These are phyloP conservation scores for Pestalotiopsis sp. DNA, from an alignment of 2,329 filamentous ascomycete genomes.

Conservation along the genomic window DNA sequence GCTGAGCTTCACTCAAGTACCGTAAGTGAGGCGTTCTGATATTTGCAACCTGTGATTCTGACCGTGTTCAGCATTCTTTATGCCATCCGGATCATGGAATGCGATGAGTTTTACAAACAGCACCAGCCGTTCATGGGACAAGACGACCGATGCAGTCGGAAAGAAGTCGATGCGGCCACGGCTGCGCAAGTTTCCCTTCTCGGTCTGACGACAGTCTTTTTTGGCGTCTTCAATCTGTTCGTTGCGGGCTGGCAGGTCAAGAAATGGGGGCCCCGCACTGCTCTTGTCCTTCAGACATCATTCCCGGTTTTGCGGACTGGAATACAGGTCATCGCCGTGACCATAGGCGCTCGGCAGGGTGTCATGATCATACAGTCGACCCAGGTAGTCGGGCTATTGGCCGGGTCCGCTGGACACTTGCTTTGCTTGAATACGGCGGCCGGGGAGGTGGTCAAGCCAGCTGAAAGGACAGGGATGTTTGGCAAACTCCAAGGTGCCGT, in stretches of 20 bases:
- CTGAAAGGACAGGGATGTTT: conserved; percentile 64
- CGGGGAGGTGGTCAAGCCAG: conserved; percentile 63
- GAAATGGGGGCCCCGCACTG: conserved; percentile 62
- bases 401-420: conserved; percentile 70
- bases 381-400: conserved; percentile 69
- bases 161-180: conserved; percentile 66
- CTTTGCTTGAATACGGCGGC: conserved; percentile 70
- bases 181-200: conserved; percentile 66
- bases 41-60: neutral
- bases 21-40: conserved; percentile 15
- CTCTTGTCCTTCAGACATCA: conserved; percentile 64
- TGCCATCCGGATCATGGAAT: conserved; percentile 72
- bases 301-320: conserved; percentile 65
- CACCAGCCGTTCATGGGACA: conserved; percentile 52
- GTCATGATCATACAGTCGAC: conserved; percentile 69
- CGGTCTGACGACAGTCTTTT: conserved; percentile 68
- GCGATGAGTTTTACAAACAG: conserved; percentile 66
- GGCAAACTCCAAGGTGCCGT: conserved; percentile 65
- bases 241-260: conserved; percentile 70
- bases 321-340: conserved; percentile 66
- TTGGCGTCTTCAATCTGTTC: conserved; percentile 66
- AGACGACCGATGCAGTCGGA: conserved; percentile 59
- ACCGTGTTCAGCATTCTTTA: conserved; percentile 52
- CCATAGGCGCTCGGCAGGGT: conserved; percentile 58
- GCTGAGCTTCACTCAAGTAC: conserved; percentile 25